Base-by-base conservation (phyloP, 208 protist genomes). In the Blechomonas ayalai region DNA sequence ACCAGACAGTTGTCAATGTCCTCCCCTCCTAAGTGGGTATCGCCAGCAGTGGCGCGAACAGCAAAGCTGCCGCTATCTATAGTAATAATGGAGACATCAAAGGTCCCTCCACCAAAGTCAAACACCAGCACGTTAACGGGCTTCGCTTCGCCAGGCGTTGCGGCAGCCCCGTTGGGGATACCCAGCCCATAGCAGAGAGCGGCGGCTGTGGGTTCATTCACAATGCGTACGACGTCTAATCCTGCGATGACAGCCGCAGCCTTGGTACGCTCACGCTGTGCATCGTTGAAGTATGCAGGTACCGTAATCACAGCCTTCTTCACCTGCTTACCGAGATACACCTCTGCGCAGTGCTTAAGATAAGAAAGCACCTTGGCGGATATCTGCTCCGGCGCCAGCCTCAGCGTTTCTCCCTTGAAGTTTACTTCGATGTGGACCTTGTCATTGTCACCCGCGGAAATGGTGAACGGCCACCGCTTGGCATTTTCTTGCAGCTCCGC, bases 241-340 rank as follows among this genome's bases (percentile, higher is more conserved):
- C 97, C 98, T 15, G 98, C 93, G 39, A 99, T 99, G 5, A 54
- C 50, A 27, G 93, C 97, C 10, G 98, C 98, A 40, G 97, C 96
- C 71, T 98, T 99, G 7, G 97, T 99, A 4, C 97, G 84, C 67
- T 96, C 75, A 34, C 98, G 78, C 82, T 99, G 98, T 3, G 80
- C 56, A 48, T 99, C 98, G 73, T 97, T 98, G 71, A 99, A 99
- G 73, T 99, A 98, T n/a, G 97, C 97, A 9, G 97, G 97, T n/a
- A 98, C 96, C 12, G 97, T 99, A 41, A 99, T 78, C 25, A 99
- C 97, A 0, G 97, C 97, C 52, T 97, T 80, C 50, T 59, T 90
- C 28, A 99, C 92, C 16, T 56, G 23, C 44, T 90, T 61, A 28
- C 95, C 93, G 2, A 94, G 41, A 59, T 91, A 69, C 16, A 48